Percentiles rank a stretch among this genome's conserved stretches.
phyloP scores from a whole-genome alignment of 2,329 filamentous ascomycete genomes.

The Phaeosphaeriaceae sp. region DNA sequence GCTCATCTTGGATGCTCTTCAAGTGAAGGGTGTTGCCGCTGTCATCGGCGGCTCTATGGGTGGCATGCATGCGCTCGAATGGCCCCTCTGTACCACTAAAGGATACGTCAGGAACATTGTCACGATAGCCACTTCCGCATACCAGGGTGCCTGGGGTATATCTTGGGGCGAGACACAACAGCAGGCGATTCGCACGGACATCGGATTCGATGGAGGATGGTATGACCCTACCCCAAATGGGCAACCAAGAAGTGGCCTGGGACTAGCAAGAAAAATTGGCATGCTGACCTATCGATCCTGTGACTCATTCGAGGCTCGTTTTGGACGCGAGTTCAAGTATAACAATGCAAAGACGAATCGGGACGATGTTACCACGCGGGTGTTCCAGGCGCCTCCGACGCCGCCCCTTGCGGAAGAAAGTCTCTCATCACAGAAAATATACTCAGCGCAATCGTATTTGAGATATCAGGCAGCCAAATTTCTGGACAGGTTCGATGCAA shows the following conservation, averaged over 20 bases:
- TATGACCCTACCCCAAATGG: constrained; percentile 42
- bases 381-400: not conserved
- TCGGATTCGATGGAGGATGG: constrained; percentile 42
- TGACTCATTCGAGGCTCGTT: constrained; percentile 45
- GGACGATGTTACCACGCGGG: too few species aligned
- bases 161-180: constrained; percentile 66
- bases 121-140: constrained; percentile 63
- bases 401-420: not conserved
- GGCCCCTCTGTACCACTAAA: constrained; percentile 53
- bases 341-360: not conserved
- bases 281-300: constrained; percentile 51
- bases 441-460: constrained; percentile 48
- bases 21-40: constrained; percentile 61
- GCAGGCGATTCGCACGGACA: constrained; percentile 54
- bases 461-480: constrained; percentile 52
- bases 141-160: constrained; percentile 66
- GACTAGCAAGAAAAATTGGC: constrained; percentile 49
- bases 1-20: constrained; percentile 61
- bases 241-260: constrained; percentile 43
- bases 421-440: constrained; percentile 49
- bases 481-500: constrained; percentile 48
- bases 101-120: constrained; percentile 62
- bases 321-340: constrained; percentile 23
- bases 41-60: constrained; percentile 66
- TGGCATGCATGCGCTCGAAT: constrained; percentile 65